A percentile compares a stretch with the other conserved stretches of the same genome.
These are phyloP conservation scores for Trichosporon asahii DNA, from an alignment of 1,284 basidiomycete genomes.

Conservation along the genomic window DNA sequence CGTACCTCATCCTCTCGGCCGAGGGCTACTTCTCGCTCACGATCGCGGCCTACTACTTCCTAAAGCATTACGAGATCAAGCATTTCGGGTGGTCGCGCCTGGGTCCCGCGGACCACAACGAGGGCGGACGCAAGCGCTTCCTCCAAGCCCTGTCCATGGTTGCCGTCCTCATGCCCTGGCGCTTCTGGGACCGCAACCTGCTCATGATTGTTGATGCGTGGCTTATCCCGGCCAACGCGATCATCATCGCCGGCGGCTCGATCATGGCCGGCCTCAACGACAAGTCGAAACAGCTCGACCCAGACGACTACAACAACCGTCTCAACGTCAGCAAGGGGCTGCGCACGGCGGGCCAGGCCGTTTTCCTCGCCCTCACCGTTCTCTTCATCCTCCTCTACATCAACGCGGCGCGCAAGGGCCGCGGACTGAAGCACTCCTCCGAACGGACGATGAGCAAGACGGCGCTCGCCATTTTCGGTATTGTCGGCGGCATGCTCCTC, in stretches of 20 bases:
- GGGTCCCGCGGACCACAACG: background rate
- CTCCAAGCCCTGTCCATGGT: background rate
- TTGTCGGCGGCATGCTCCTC: constrained; percentile 27
- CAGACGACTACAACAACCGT: background rate
- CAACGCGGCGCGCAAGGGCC: constrained; percentile 12
- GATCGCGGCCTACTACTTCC: constrained; percentile 25
- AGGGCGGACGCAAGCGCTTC: background rate
- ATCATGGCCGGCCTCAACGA: constrained; percentile 15
- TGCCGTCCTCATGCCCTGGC: constrained; percentile 20
- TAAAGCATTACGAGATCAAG: constrained; percentile 21
- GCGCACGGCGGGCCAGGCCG: constrained; percentile 32
- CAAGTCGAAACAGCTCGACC: background rate
- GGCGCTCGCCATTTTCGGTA: constrained; percentile 16
- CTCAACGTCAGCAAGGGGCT: constrained; percentile 21
- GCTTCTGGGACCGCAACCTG: constrained; percentile 15
- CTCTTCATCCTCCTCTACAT: constrained; percentile 24
- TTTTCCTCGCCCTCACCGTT: constrained; percentile 35
- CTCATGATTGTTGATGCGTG: constrained; percentile 23
- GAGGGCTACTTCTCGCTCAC: constrained; percentile 40
- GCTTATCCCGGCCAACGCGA: constrained; percentile 28
- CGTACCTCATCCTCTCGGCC: constrained; percentile 33
- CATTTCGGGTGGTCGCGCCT: constrained; percentile 18
- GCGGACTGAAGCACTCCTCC: background rate
- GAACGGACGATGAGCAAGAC: background rate
- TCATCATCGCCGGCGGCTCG: constrained; percentile 38